A percentile compares a stretch with the other conserved stretches of the same genome.
Conservation (phyloP, 176 grass and related monocot genomes). For the Aegilops bicornis region DNA sequence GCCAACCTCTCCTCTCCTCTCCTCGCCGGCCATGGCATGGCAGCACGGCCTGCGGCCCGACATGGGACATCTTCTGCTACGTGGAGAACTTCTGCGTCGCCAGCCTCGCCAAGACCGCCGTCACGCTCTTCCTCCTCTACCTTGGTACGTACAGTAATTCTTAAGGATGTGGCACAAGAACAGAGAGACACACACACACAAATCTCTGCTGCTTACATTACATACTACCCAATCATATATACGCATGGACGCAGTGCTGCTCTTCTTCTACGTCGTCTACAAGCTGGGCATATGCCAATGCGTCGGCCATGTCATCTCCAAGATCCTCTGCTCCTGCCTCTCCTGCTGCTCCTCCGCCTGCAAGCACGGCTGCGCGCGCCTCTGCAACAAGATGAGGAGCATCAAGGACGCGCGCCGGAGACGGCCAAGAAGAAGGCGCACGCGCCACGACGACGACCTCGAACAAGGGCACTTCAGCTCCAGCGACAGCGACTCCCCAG, state of each 20-base stretch:
- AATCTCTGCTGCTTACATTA: not conserved
- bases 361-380: conserved; percentile 20
- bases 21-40: no score
- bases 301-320: conserved; percentile 27
- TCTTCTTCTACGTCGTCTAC: conserved; percentile 57
- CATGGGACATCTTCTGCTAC: conserved; percentile 70
- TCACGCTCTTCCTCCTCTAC: conserved; percentile 48
- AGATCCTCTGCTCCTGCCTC: conserved; percentile 37
- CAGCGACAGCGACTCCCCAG: not conserved
- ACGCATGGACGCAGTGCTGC: conserved; percentile 23
- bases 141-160: not conserved
- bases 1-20: no score
- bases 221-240: no score
- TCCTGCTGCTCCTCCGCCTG: conserved; percentile 38
- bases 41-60: conserved; percentile 47
- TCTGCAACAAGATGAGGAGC: conserved; percentile 42
- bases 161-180: no score
- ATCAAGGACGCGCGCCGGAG: not conserved
- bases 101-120: conserved; percentile 52
- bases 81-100: conserved; percentile 60
- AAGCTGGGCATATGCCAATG: conserved; percentile 51
- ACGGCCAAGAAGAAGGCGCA: not conserved
- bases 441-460: not conserved
- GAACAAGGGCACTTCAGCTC: conserved; percentile 30
- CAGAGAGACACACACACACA: no score